Evolutionary conservation across 1,284 basidiomycete species (phyloP), one percentile per base, ranked within the genome.

Genomic region (Puccinia coronata): DNA sequence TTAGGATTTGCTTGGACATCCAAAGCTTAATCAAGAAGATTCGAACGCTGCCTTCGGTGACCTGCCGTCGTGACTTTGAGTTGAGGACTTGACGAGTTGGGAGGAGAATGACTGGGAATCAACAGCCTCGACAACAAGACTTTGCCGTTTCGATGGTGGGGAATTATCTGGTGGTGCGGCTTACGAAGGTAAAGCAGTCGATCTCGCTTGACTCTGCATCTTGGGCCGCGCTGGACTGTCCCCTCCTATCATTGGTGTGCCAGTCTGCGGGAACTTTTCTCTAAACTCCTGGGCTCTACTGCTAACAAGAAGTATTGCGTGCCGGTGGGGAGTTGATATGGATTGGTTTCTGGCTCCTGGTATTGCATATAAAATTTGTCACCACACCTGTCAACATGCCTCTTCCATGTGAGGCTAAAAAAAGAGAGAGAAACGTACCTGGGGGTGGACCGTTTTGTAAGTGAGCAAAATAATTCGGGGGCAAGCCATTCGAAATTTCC

Each of bases 381-480:
- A 81, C 77, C 0, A 81, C 81, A 25, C 25, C 23, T 28, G 65
- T 74, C 39, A 49, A 61, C 43, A 72, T 72, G 77, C 9, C n/a
- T n/a, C n/a, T n/a, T n/a, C n/a, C n/a, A 49, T 14, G 25, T n/a
- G n/a, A n/a, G n/a, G n/a, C n/a, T n/a, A n/a, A n/a, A n/a, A 65
- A 43, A 25, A 8, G 65, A 43, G 47, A 39, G 28, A 49, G 0
- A 41, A 28, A 72, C 20, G 31, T 69, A 80, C 82, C 57, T 83
- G 84, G 0, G 84, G 63, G 20, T 84, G 84, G 4, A 86, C 86
- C 5, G 87, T 85, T 28, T 84, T 84, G 59, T 87, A 85, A 3
- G 84, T 83, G 74, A 88, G 84, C 6, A 83, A 82, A 0, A 85
- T 84, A 76, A 88, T 87, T 2, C 87, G 84, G 2, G 87, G n/a